Conservation (phyloP, 768 basidiomycete species). For the Piloderma croceum region DNA sequence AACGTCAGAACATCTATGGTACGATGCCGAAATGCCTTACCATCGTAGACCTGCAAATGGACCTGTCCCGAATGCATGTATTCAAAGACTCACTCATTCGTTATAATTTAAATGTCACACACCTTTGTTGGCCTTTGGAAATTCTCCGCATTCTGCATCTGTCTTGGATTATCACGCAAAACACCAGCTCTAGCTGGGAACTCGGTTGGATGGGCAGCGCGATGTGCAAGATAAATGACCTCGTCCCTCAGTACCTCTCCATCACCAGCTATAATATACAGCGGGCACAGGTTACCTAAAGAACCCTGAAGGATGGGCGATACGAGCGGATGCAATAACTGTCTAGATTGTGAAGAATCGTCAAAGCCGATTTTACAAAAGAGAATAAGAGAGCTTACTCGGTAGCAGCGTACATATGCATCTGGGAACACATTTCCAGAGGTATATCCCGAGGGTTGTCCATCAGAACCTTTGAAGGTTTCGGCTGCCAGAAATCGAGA, state of each 20-base stretch:
- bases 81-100: constrained; percentile 18
- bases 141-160: constrained; percentile 45
- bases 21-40: constrained; percentile 33
- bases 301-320: constrained; percentile 70
- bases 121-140: constrained; percentile 52
- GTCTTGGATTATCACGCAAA: constrained; percentile 38
- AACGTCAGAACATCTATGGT: constrained; percentile 3
- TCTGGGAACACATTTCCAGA: constrained; percentile 53
- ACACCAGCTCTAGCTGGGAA: constrained; percentile 58
- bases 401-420: constrained; percentile 74
- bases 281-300: constrained; percentile 68
- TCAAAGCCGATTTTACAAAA: neutral
- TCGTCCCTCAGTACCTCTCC: constrained; percentile 76
- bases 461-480: constrained; percentile 54
- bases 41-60: constrained; percentile 73
- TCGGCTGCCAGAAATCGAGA: constrained; percentile 42
- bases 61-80: constrained; percentile 40
- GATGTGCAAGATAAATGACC: constrained; percentile 72
- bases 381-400: constrained; percentile 41
- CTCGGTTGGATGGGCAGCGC: constrained; percentile 64
- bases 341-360: constrained; percentile 26
- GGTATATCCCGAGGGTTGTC: constrained; percentile 37
- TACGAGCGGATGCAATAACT: constrained; percentile 64
- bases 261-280: constrained; percentile 69
- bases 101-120: neutral